These are phyloP conservation scores for Phyllosticta citriasiana DNA, from an alignment of 2,329 filamentous ascomycete species.

Conservation along the genomic window DNA sequence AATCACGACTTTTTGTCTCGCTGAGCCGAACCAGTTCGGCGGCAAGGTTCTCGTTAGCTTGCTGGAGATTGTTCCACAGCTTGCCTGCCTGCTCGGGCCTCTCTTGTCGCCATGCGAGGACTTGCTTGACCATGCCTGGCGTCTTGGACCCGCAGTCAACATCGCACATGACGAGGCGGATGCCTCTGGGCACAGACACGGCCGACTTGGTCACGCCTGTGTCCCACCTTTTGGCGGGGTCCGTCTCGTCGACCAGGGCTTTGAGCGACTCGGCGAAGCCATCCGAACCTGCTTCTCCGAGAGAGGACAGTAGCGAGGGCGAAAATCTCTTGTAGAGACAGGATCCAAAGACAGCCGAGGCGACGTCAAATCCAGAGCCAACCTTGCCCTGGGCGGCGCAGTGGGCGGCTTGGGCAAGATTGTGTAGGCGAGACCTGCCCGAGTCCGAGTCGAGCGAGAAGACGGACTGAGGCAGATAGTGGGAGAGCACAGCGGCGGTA, in stretches of 20 bases:
- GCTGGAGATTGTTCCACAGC: conserved; percentile 69
- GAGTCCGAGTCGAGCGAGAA: conserved; percentile 49
- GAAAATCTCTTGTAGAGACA: conserved; percentile 91
- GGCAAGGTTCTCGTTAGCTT: conserved; percentile 61
- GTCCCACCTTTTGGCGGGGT: conserved; percentile 56
- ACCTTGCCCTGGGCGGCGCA: conserved; percentile 96
- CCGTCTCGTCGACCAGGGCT: conserved; percentile 53
- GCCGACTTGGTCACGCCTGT: conserved; percentile 61
- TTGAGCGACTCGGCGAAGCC: conserved; percentile 59
- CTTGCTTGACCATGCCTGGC: conserved; percentile 89
- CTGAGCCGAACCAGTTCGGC: conserved; percentile 47
- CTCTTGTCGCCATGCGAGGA: conserved; percentile 67
- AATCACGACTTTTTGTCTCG: conserved; percentile 38
- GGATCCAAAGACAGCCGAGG: conserved; percentile 82
- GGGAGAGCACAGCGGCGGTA: conserved; percentile 63
- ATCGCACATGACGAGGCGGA: conserved; percentile 85
- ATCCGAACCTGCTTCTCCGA: conserved; percentile 54
- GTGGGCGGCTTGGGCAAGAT: conserved; percentile 86
- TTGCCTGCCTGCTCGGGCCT: conserved; percentile 53
- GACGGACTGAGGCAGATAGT: conserved; percentile 52
- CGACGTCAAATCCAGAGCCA: conserved; percentile 91
- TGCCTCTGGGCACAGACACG: conserved; percentile 60
- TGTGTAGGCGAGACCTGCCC: conserved; percentile 63
- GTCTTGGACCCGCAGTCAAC: conserved; percentile 92
- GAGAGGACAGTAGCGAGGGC: conserved; percentile 55